phyloP scores from a whole-genome alignment of 805 yeast genomes.

The Candida glaebosa region DNA sequence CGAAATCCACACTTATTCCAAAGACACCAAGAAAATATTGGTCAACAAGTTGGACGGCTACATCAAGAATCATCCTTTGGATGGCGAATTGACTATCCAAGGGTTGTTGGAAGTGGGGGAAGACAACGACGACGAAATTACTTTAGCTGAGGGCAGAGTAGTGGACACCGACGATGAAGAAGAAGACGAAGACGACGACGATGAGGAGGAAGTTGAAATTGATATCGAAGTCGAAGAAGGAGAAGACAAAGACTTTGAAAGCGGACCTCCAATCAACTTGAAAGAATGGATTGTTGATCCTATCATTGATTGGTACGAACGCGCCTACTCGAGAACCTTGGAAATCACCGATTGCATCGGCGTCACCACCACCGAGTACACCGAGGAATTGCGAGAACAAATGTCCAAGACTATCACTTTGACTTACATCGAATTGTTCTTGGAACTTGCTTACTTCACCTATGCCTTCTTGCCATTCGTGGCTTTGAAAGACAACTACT shows the following conservation, averaged over 20 bases:
- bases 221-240: conserved; percentile 30
- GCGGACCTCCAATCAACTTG: conserved; percentile 37
- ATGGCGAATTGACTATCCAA: conserved; percentile 18
- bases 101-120: conserved; percentile 17
- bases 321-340: conserved; percentile 19
- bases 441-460: conserved; percentile 29
- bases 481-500: conserved; percentile 30
- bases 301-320: conserved; percentile 27
- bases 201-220: conserved; percentile 22
- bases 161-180: conserved; percentile 19
- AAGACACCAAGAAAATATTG: conserved; percentile 41
- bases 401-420: conserved; percentile 36
- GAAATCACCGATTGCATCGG: conserved; percentile 35
- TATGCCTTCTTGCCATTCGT: conserved; percentile 34
- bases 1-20: conserved; percentile 30
- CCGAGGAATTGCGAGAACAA: conserved; percentile 36
- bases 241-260: conserved; percentile 33
- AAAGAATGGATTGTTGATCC: conserved; percentile 39
- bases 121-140: conserved; percentile 18
- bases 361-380: conserved; percentile 30
- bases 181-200: conserved; percentile 20
- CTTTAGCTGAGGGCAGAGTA: conserved; percentile 16
- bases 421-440: conserved; percentile 26
- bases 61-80: conserved; percentile 24
- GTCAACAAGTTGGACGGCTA: conserved; percentile 34